Evolutionary conservation across 1,139 yeast genomes (phyloP).

Genomic region (Arxiozyma slooffiae): DNA sequence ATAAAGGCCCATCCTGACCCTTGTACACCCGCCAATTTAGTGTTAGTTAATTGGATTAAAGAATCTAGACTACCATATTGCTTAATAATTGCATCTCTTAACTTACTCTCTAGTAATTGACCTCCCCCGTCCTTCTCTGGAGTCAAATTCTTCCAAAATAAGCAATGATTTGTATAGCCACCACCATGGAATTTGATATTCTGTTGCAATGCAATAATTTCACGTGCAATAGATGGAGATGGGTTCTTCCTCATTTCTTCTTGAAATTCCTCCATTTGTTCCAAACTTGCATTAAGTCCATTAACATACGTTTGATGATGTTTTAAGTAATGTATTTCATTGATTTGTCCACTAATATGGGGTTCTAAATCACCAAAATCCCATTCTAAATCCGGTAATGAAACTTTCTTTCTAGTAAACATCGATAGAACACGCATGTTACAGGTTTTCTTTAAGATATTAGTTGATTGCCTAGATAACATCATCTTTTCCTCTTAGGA

Average conservation of each 20-base stretch:
- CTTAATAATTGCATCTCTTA: slow-evolving; percentile 52
- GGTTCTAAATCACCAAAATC: slow-evolving; percentile 89
- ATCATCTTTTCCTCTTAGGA: not conserved
- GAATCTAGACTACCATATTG: slow-evolving; percentile 75
- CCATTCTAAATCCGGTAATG: slow-evolving; percentile 80
- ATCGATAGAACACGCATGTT: not conserved
- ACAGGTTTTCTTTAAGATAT: not conserved
- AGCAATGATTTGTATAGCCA: slow-evolving; percentile 78
- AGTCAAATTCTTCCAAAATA: slow-evolving; percentile 88
- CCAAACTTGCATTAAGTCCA: slow-evolving; percentile 76
- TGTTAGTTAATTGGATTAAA: slow-evolving; percentile 57
- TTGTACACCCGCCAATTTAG: slow-evolving; percentile 82
- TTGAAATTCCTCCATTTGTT: slow-evolving; percentile 66
- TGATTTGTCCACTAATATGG: slow-evolving; percentile 77
- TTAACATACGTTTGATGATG: slow-evolving; percentile 93
- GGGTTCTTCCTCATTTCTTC: slow-evolving; percentile 55
- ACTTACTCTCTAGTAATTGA: slow-evolving; percentile 49
- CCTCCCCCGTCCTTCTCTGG: slow-evolving; percentile 80
- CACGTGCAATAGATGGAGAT: slow-evolving; percentile 27
- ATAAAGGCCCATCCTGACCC: slow-evolving; percentile 98
- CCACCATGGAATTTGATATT: slow-evolving; percentile 91
- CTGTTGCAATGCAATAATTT: slow-evolving; percentile 52
- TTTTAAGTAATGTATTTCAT: slow-evolving; percentile 81
- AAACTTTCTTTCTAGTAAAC: slow-evolving; percentile 43
- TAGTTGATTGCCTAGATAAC: slow-evolving; percentile 1